Base-by-base conservation (phyloP, 2,329 filamentous ascomycete genomes). In the Diaporthe vexans region DNA sequence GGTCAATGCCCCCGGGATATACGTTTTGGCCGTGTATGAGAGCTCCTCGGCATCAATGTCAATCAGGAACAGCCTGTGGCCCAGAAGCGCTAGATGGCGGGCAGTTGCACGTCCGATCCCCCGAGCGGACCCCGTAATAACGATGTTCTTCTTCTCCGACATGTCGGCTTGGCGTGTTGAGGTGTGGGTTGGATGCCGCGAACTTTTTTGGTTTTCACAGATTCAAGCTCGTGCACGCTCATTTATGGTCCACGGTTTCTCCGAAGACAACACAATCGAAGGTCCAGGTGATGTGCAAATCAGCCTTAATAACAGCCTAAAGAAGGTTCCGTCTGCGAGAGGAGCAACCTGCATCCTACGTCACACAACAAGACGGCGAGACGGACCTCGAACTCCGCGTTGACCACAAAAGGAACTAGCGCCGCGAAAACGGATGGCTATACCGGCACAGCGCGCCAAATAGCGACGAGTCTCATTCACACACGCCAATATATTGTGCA, bases 31-130 rank as follows among this genome's bases (percentile, higher is more conserved):
- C 11, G 83, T 82, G 76, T 86, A 80, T 10, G 80, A 76, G 11
- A 86, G 79, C 75, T 86, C 84, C 57, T 81, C 70, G 43, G 77
- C 78, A 76, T 87, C 84, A 58, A 83, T 81, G 73, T 87, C 86
- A 48, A 87, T 78, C 9, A 87, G 81, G 75, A 85, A 84, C 57
- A 88, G 82, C 43, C 82, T 81, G 78, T 87, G 83, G n/a, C 86
- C 85, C 15, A 79, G 76, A 24, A 79, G 75, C 26, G 85, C 80
- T 63, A 87, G 84, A 57, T 84, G 82, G 15, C 85, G 84, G 57
- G 85, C 83, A 21, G 87, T 80, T 46, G 82, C 83, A 52, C 86
- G 82, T 33, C 86, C 85, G 58, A 88, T 87, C 35, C 86, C 86
- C 37, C 84, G 81, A 6, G 84, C 85, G 65, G 82, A 85, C 37